phyloP scores from a whole-genome alignment of 1,284 basidiomycete genomes.

The Megacollybia platyphylla region DNA sequence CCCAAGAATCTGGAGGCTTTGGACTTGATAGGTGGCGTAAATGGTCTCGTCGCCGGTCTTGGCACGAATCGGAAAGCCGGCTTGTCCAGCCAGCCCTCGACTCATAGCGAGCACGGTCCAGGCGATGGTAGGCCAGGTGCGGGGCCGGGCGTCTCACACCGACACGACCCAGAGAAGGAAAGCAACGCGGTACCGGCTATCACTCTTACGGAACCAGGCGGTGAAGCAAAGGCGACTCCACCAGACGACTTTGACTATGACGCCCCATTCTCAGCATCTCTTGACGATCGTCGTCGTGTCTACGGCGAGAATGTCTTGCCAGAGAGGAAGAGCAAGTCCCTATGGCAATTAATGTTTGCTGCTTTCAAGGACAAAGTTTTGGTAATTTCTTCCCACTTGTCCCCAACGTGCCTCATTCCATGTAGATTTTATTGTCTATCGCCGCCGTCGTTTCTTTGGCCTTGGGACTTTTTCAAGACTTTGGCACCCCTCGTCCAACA shows the following conservation, averaged over 20 bases:
- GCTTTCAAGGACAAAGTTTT: slow-evolving; percentile 94
- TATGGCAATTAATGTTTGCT: slow-evolving; percentile 85
- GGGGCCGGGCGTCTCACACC: slow-evolving; percentile 21
- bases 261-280: slow-evolving; percentile 36
- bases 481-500: slow-evolving; percentile 54
- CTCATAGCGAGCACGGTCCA: slow-evolving; percentile 9
- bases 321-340: slow-evolving; percentile 61
- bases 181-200: slow-evolving; percentile 21
- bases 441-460: slow-evolving; percentile 91
- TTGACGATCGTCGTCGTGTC: slow-evolving; percentile 59
- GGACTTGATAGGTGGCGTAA: slow-evolving; percentile 61
- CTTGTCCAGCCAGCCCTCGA: slow-evolving; percentile 19
- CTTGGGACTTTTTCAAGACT: slow-evolving; percentile 88
- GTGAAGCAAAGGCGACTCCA: slow-evolving; percentile 10
- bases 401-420: slow-evolving; percentile 1
- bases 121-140: slow-evolving; percentile 15
- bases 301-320: slow-evolving; percentile 85
- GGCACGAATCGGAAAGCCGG: slow-evolving; percentile 60
- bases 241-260: slow-evolving; percentile 13
- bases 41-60: slow-evolving; percentile 59
- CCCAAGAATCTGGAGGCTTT: slow-evolving; percentile 72
- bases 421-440: slow-evolving; percentile 76
- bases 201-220: slow-evolving; percentile 29
- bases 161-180: slow-evolving; percentile 24
- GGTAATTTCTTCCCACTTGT: slow-evolving; percentile 31